phyloP scores from a whole-genome alignment of 805 yeast genomes.

The Candida easanensis region DNA sequence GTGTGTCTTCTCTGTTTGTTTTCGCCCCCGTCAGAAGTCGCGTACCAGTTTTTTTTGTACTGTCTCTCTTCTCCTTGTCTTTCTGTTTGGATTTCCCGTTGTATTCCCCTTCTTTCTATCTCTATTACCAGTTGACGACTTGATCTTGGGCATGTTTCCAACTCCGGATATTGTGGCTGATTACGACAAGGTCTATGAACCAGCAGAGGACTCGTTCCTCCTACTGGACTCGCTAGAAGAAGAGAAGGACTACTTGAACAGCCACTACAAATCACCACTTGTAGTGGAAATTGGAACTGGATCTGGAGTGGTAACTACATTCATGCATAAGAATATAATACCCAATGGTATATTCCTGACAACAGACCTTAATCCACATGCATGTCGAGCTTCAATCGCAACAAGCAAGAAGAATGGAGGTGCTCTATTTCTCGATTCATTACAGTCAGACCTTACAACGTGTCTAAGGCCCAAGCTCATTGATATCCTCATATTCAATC shows the following conservation, averaged over 20 bases:
- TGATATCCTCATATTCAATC: slow-evolving; percentile 84
- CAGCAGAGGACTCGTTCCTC: slow-evolving; percentile 89
- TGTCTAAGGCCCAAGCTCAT: slow-evolving; percentile 45
- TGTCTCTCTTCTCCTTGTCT: too few relatives aligned
- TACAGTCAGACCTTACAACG: slow-evolving; percentile 58
- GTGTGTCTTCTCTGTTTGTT: too few relatives aligned
- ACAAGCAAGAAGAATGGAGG: slow-evolving; percentile 42
- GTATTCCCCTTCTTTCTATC: background rate
- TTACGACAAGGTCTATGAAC: slow-evolving; percentile 82
- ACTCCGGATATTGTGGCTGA: slow-evolving; percentile 70
- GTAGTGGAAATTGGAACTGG: slow-evolving; percentile 90
- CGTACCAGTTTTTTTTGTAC: too few relatives aligned
- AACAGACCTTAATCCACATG: slow-evolving; percentile 79
- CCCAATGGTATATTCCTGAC: slow-evolving; percentile 56
- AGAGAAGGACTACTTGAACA: slow-evolving; percentile 39
- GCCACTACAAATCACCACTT: slow-evolving; percentile 42
- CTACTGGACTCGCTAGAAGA: slow-evolving; percentile 77
- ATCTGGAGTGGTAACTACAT: slow-evolving; percentile 84
- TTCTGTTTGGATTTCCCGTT: too few relatives aligned
- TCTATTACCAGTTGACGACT: background rate
- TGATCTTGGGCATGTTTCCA: slow-evolving; percentile 56
- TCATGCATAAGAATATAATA: slow-evolving; percentile 57
- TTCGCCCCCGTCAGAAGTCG: too few relatives aligned
- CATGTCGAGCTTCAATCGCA: slow-evolving; percentile 51
- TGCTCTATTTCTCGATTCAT: slow-evolving; percentile 36